phyloP scores from a whole-genome alignment of 345 rosid species.

The Gossypium bickii region DNA sequence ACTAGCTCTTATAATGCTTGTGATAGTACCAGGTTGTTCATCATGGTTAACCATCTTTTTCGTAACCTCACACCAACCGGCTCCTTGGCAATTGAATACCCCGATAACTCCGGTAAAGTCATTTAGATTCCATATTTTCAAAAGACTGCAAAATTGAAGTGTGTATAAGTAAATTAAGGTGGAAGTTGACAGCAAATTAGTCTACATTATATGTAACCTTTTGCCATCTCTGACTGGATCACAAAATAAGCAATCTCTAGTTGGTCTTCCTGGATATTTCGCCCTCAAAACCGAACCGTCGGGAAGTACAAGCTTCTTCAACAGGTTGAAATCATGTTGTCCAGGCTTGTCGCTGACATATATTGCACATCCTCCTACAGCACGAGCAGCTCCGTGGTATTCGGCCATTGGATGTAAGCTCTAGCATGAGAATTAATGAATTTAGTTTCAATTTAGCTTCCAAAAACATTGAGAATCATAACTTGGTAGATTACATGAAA shows the following conservation, averaged over 20 bases:
- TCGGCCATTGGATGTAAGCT: constrained; percentile 70
- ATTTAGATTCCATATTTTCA: constrained; percentile 66
- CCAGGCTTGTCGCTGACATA: constrained; percentile 74
- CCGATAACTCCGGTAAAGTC: constrained; percentile 54
- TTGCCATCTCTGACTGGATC: constrained; percentile 68
- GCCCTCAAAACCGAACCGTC: constrained; percentile 66
- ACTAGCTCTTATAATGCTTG: constrained; percentile 43
- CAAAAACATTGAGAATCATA: background rate
- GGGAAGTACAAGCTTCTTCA: constrained; percentile 61
- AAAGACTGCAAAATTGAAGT: constrained; percentile 31
- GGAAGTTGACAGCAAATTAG: background rate
- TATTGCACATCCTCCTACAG: constrained; percentile 59
- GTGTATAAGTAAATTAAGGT: background rate
- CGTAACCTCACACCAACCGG: constrained; percentile 55
- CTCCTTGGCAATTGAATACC: constrained; percentile 67
- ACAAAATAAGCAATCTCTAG: constrained; percentile 55
- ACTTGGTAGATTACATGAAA: constrained; percentile 45
- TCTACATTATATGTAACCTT: constrained; percentile 29
- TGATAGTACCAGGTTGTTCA: constrained; percentile 44
- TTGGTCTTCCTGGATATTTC: constrained; percentile 65
- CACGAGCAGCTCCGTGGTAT: constrained; percentile 72
- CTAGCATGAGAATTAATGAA: constrained; percentile 24
- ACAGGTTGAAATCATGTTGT: constrained; percentile 54
- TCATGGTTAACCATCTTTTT: constrained; percentile 59
- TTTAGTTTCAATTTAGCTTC: background rate